A percentile compares a stretch with the other conserved stretches of the same genome.
These are phyloP conservation scores for Aegilops speltoides DNA, from an alignment of 176 grass and related monocot genomes.

Conservation along the genomic window DNA sequence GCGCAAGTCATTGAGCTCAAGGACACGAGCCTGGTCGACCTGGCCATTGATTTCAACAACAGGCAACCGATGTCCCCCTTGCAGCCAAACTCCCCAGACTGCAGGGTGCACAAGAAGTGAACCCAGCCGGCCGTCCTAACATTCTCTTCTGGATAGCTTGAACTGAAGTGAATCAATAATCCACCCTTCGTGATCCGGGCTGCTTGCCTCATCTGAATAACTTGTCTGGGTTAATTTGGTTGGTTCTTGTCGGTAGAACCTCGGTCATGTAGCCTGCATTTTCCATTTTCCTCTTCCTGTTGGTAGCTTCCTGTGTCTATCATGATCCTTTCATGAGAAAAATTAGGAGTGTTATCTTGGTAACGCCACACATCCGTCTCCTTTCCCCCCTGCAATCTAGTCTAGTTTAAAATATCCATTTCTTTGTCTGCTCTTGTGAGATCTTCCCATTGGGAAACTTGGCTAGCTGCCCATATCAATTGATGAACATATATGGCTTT, in stretches of 20 bases:
- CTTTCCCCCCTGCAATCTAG: too few relatives aligned
- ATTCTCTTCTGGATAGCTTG: background rate
- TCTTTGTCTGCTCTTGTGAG: too few relatives aligned
- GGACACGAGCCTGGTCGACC: too few relatives aligned
- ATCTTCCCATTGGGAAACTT: too few relatives aligned
- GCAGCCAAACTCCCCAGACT: conserved; percentile 59
- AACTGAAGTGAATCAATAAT: background rate
- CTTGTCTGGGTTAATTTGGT: background rate
- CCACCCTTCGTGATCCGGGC: background rate
- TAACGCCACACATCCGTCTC: background rate
- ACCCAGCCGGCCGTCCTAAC: background rate
- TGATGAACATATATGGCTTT: too few relatives aligned
- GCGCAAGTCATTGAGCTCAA: too few relatives aligned
- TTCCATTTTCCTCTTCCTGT: background rate
- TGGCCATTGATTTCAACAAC: too few relatives aligned
- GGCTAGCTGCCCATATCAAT: too few relatives aligned
- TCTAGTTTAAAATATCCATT: too few relatives aligned
- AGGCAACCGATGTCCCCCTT: conserved; percentile 19
- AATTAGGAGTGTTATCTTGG: too few relatives aligned
- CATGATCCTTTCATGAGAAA: conserved; percentile 11
- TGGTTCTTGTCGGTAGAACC: conserved; percentile 3
- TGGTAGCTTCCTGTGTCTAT: background rate
- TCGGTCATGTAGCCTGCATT: background rate
- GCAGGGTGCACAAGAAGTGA: conserved; percentile 70
- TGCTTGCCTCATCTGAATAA: conserved; percentile 28